Percentiles rank a stretch among this genome's conserved stretches.
These are phyloP conservation scores for Solanum medicagineum DNA, from an alignment of 257 asterid species.

Conservation along the genomic window DNA sequence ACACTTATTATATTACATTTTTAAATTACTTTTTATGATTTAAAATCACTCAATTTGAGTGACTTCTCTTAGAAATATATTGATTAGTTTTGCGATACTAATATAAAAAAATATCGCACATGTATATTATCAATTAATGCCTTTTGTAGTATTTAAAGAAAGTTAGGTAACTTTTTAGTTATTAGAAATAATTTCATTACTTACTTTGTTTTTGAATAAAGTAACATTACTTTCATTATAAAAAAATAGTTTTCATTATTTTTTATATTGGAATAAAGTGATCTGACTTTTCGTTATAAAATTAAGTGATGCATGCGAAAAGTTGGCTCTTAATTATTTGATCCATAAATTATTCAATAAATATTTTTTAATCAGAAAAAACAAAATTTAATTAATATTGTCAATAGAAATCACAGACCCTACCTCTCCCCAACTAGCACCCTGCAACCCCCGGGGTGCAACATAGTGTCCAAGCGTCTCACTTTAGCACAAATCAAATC, in stretches of 20 bases:
- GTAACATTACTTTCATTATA: neutral
- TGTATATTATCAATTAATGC: neutral
- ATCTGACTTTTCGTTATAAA: neutral
- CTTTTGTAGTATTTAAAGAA: neutral
- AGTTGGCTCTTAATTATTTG: too few relatives aligned
- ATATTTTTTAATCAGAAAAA: too few relatives aligned
- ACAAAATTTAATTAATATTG: neutral
- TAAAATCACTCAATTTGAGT: neutral
- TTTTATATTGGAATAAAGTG: neutral
- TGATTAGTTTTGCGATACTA: too few relatives aligned
- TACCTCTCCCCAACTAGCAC: neutral
- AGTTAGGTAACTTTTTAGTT: too few relatives aligned
- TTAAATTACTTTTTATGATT: neutral
- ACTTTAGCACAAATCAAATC: neutral
- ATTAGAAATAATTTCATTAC: too few relatives aligned
- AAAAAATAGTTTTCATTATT: neutral
- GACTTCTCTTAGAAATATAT: too few relatives aligned
- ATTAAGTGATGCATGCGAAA: neutral
- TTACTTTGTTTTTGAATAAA: too few relatives aligned
- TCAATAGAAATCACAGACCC: neutral
- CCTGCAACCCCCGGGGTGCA: neutral
- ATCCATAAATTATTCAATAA: too few relatives aligned
- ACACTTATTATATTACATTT: neutral
- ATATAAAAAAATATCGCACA: neutral
- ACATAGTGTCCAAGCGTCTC: neutral